Base-by-base conservation (phyloP, 768 basidiomycete species). In the Cyathus striatus region DNA sequence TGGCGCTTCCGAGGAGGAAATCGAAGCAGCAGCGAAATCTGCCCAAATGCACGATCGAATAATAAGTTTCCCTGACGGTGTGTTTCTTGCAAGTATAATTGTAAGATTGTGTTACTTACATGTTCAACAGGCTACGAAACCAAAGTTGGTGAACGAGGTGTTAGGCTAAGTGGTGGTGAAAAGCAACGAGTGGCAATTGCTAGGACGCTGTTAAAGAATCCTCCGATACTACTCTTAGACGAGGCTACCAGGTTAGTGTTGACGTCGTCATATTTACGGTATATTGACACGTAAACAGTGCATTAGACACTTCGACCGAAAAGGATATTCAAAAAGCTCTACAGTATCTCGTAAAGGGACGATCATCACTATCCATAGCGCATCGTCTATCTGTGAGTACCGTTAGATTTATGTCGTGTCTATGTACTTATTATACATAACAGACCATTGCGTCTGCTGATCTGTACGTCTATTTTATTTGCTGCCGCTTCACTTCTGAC, bases 41-140 rank as follows among this genome's bases (percentile, higher is more conserved):
- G 90, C 90, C 2, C 86, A 89, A 55, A 85, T 96, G 73, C 90
- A 93, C 56, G 90, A 93, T 26, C 75, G 86, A 5, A 87, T 96
- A 52, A 60, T 83, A 63, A 69, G 72, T 32, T 94, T 94, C 77
- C 84, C 90, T 3, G 89, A 91, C 45, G 81, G 79, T 61, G 48
- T 38, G 49, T 35, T 7, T 12, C 23, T 3, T 2, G n/a, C 18
- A 24, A n/a, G 6, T 22, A 13, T 13, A 13, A 7, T 36, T 23
- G 10, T 20, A 25, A 32, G 2, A 25, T 24, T 17, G 24, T 39
- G n/a, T 18, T 42, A 34, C 43, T 43, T 35, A 48, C 6, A 20
- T 40, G 38, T 35, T 40, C 23, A 5, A 26, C 36, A 74, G 75
- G 77, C 5, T 94, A 93, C 58, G 76, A 87, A 23, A 94, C 92